Percentiles rank a stretch among this genome's conserved stretches.
Evolutionary conservation across 2,329 filamentous ascomycete genomes (phyloP).

Genomic region (Claviceps pazoutovae): DNA sequence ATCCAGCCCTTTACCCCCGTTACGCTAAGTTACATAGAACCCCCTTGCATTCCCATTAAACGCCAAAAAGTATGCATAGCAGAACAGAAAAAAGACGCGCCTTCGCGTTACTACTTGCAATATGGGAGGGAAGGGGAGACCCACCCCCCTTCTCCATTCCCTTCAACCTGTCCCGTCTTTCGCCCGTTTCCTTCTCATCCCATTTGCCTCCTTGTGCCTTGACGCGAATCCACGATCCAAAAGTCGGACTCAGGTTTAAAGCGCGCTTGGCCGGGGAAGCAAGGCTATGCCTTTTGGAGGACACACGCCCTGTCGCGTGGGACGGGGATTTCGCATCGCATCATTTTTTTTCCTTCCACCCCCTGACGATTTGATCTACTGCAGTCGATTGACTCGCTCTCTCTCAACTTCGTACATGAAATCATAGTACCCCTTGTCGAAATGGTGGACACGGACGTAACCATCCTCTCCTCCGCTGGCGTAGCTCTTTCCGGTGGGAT

Average conservation of each 20-base stretch:
- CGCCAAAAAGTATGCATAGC: constrained; percentile 30
- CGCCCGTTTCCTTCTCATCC: too few relatives aligned
- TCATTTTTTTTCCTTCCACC: not conserved
- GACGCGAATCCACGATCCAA: too few relatives aligned
- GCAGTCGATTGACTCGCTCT: constrained; percentile 45
- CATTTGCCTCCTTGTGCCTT: too few relatives aligned
- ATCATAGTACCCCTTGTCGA: constrained; percentile 97
- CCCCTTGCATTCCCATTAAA: constrained; percentile 9
- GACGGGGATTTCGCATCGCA: too few relatives aligned
- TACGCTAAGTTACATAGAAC: too few relatives aligned
- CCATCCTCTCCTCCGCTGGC: constrained; percentile 95
- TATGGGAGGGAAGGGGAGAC: not conserved
- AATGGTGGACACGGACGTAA: constrained; percentile 95
- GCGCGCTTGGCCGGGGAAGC: too few relatives aligned
- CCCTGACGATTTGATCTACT: constrained; percentile 12
- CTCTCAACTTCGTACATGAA: constrained; percentile 98
- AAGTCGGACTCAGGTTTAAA: too few relatives aligned
- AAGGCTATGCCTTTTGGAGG: too few relatives aligned
- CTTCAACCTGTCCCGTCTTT: not conserved
- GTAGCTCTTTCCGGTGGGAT: constrained; percentile 84
- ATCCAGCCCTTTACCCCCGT: too few relatives aligned
- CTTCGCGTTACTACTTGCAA: not conserved
- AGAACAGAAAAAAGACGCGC: constrained; percentile 20
- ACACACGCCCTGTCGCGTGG: too few relatives aligned
- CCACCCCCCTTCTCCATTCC: not conserved